Percentiles rank a stretch among this genome's conserved stretches.
phyloP scores from a whole-genome alignment of 169 alveolate genomes.

The Eimeria acervulina region DNA sequence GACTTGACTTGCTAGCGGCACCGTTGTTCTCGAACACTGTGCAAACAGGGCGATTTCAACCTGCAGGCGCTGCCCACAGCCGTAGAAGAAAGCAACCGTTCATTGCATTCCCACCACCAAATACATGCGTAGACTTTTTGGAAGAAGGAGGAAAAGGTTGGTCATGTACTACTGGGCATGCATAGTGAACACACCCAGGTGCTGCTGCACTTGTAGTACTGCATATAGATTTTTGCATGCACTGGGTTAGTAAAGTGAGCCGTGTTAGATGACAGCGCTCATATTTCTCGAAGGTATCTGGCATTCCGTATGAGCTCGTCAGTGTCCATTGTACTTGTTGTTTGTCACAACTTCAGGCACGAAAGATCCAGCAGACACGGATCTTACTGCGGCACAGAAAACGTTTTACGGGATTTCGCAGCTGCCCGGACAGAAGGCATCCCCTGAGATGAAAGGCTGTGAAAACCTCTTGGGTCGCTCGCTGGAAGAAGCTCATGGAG shows the following conservation, averaged over 20 bases:
- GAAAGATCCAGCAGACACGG: neutral
- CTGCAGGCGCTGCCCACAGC: neutral
- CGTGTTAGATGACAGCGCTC: neutral
- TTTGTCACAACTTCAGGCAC: neutral
- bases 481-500: slow-evolving; percentile 60
- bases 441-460: slow-evolving; percentile 12
- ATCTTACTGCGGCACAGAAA: neutral
- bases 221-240: neutral
- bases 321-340: neutral
- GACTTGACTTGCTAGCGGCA: slow-evolving; percentile 75
- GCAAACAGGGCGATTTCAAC: neutral
- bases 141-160: slow-evolving; percentile 45
- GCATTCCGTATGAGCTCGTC: neutral
- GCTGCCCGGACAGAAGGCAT: slow-evolving; percentile 55
- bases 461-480: slow-evolving; percentile 36
- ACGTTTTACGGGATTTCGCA: slow-evolving; percentile 60
- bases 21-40: slow-evolving; percentile 57
- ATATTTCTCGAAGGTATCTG: too few relatives aligned
- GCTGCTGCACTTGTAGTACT: neutral
- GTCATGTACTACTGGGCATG: neutral
- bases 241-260: neutral
- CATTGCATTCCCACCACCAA: slow-evolving; percentile 33
- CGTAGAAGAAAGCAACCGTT: neutral
- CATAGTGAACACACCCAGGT: neutral
- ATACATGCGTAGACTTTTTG: slow-evolving; percentile 56